Conservation (phyloP, 2,329 filamentous ascomycete genomes). For the Cercospora sesami region DNA sequence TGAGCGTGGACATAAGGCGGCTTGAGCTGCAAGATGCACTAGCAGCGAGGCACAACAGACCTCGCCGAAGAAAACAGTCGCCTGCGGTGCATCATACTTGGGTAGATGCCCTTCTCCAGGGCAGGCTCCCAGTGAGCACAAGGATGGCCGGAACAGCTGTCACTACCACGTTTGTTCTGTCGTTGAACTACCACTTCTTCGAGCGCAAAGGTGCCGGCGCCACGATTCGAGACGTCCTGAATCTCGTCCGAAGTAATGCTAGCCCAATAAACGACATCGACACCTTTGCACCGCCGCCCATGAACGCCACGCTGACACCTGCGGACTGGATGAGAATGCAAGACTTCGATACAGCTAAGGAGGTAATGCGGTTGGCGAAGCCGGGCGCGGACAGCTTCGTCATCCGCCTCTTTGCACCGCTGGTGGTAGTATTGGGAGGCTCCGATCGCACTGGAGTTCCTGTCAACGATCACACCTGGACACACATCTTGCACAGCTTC, state of each 20-base stretch:
- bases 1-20: conserved; percentile 75
- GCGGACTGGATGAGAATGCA: conserved; percentile 74
- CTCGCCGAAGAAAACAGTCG: conserved; percentile 28
- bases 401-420: conserved; percentile 71
- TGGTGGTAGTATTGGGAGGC: conserved; percentile 69
- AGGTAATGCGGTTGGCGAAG: conserved; percentile 74
- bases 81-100: conserved; percentile 51
- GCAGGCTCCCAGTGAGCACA: conserved; percentile 68
- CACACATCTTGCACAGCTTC: conserved; percentile 52
- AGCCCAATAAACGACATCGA: conserved; percentile 32
- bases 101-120: conserved; percentile 62
- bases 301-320: conserved; percentile 75
- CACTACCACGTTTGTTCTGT: conserved; percentile 69
- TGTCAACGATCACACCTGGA: conserved; percentile 49
- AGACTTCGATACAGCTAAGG: conserved; percentile 74
- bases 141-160: conserved; percentile 73
- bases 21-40: conserved; percentile 74
- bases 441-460: conserved; percentile 61
- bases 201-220: conserved; percentile 53
- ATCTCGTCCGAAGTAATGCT: conserved; percentile 25
- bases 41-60: conserved; percentile 41
- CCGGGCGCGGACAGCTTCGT: conserved; percentile 70
- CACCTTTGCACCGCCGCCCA: conserved; percentile 51
- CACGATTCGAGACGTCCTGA: conserved; percentile 36
- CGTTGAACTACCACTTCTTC: conserved; percentile 77